phyloP scores from a whole-genome alignment of 345 rosid genomes.

The Eucalyptus paniculata region DNA sequence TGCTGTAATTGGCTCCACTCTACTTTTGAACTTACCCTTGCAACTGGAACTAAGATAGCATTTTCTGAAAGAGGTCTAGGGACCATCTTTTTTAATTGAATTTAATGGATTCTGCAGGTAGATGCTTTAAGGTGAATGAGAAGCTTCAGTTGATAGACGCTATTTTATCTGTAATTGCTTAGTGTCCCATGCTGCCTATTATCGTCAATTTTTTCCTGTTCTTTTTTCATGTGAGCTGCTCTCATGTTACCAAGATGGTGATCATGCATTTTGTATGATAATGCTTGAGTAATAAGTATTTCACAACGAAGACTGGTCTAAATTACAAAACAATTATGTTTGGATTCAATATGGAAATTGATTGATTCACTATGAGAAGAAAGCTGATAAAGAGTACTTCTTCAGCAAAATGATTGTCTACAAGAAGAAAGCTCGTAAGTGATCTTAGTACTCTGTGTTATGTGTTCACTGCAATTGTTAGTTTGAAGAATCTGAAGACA shows the following conservation, averaged over 20 bases:
- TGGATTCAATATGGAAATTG: background rate
- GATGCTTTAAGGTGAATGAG: background rate
- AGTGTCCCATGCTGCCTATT: background rate
- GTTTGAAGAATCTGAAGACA: background rate
- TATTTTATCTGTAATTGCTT: background rate
- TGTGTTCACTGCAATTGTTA: background rate
- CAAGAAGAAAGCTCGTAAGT: background rate
- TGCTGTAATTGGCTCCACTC: background rate
- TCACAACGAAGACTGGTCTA: background rate
- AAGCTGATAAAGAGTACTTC: background rate
- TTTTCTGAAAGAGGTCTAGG: background rate
- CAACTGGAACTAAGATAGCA: background rate
- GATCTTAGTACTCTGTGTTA: background rate
- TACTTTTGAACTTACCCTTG: background rate
- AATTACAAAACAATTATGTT: background rate
- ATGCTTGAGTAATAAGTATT: background rate
- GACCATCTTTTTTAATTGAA: background rate
- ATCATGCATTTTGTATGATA: background rate
- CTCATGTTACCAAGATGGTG: background rate
- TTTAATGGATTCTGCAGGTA: background rate
- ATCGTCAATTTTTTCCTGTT: background rate
- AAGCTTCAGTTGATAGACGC: background rate
- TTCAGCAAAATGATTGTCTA: background rate
- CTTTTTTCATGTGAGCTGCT: background rate
- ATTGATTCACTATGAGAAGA: background rate